A percentile compares a stretch with the other conserved stretches of the same genome.
phyloP scores from a whole-genome alignment of 2,329 filamentous ascomycete species.

The Exophiala lecanii-corni region DNA sequence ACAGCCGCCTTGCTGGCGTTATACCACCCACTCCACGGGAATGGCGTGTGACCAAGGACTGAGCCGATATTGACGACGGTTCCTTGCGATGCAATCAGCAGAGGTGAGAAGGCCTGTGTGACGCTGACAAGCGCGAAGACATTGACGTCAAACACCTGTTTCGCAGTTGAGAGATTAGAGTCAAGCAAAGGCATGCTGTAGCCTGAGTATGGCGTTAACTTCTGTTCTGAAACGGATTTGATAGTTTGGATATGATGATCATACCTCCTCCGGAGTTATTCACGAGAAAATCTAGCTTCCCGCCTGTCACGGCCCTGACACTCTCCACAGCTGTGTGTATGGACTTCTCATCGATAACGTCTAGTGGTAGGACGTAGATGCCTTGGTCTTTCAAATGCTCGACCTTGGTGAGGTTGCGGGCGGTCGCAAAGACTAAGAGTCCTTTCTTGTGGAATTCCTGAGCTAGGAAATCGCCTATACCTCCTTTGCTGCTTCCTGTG shows the following conservation, averaged over 20 bases:
- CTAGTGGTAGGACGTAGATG: constrained; percentile 32
- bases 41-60: constrained; percentile 31
- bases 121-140: constrained; percentile 35
- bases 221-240: too few species aligned
- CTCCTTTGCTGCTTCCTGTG: constrained; percentile 34
- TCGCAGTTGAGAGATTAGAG: constrained; percentile 31
- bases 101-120: constrained; percentile 35
- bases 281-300: constrained; percentile 16
- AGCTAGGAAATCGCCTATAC: constrained; percentile 39
- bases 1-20: constrained; percentile 57
- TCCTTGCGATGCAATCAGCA: constrained; percentile 29
- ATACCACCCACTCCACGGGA: constrained; percentile 34
- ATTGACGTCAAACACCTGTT: constrained; percentile 39
- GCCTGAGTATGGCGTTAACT: too few species aligned
- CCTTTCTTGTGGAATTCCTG: constrained; percentile 33
- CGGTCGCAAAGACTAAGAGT: constrained; percentile 39
- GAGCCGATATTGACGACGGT: constrained; percentile 27
- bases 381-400: constrained; percentile 21
- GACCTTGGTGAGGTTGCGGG: constrained; percentile 35
- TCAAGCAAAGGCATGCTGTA: constrained; percentile 34
- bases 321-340: not conserved
- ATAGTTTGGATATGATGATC: too few species aligned
- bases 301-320: constrained; percentile 11
- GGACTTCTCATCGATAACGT: constrained; percentile 30
- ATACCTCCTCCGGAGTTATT: constrained; percentile 17